Evolutionary conservation across 805 yeast genomes (phyloP).

Genomic region (Hanseniaspora mollemarum): DNA sequence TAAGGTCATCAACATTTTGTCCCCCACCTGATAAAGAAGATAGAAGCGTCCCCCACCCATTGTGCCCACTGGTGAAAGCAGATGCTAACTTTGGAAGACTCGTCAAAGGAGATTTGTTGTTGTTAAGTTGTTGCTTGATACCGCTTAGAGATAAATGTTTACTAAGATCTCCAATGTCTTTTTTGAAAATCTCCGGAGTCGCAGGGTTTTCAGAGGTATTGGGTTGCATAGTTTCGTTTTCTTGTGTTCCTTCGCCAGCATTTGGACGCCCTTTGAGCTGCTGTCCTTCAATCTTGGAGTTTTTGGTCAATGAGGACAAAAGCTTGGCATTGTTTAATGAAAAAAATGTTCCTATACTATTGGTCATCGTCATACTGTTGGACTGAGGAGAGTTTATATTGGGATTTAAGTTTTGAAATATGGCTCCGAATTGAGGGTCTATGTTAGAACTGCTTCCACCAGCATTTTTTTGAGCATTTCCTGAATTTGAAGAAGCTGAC

Average conservation of each 20-base stretch:
- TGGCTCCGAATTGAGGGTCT: not conserved
- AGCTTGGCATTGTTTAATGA: constrained; percentile 18
- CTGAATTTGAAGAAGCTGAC: constrained; percentile 18
- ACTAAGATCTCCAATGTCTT: not conserved
- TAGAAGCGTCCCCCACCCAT: not conserved
- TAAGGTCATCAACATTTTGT: constrained; percentile 1
- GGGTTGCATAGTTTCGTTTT: not conserved
- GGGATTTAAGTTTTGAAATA: not conserved
- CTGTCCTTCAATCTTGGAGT: not conserved
- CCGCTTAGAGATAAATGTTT: not conserved
- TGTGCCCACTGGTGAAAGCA: constrained; percentile 2
- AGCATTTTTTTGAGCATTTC: constrained; percentile 8
- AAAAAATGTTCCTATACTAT: constrained; percentile 25
- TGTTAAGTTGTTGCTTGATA: not conserved
- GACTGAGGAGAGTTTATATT: constrained; percentile 18
- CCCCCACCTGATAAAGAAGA: not conserved
- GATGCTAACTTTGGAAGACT: constrained; percentile 11
- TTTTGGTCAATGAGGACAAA: constrained; percentile 7
- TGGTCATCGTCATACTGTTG: constrained; percentile 23
- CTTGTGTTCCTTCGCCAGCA: not conserved
- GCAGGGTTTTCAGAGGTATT: not conserved
- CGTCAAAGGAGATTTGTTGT: not conserved
- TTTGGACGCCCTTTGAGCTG: not conserved
- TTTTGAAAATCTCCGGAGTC: not conserved
- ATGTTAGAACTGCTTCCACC: constrained; percentile 14